Conservation (phyloP, 2,329 filamentous ascomycete species). For the Thelonectria blattea region DNA sequence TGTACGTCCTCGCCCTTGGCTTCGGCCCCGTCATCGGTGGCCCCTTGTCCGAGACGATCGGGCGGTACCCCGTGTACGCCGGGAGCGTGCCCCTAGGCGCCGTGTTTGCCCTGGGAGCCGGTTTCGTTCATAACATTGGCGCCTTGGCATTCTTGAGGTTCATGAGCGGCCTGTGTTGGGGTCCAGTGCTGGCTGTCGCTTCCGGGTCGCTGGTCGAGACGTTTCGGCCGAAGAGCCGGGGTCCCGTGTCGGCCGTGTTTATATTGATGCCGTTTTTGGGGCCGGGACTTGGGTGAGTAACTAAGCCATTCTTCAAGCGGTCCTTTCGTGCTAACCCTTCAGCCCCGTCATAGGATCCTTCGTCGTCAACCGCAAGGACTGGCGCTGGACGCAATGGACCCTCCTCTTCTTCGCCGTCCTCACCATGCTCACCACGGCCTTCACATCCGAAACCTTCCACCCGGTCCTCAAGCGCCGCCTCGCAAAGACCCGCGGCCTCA, state of each 20-base stretch:
- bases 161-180: conserved; percentile 59
- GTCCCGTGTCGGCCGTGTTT: conserved; percentile 51
- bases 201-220: conserved; percentile 58
- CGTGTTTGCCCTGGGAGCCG: conserved; percentile 63
- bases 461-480: conserved; percentile 52
- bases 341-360: conserved; percentile 58
- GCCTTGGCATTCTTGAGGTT: conserved; percentile 61
- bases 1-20: conserved; percentile 66
- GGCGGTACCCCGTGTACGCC: conserved; percentile 60
- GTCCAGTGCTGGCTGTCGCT: conserved; percentile 56
- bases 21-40: conserved; percentile 66
- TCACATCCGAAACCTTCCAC: conserved; percentile 64
- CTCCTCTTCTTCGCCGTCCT: conserved; percentile 53
- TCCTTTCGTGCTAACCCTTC: conserved; percentile 14
- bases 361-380: conserved; percentile 51
- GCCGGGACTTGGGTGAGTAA: conserved; percentile 54
- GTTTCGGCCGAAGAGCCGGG: conserved; percentile 50
- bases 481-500: conserved; percentile 44
- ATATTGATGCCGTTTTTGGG: conserved; percentile 61
- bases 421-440: conserved; percentile 43
- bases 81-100: conserved; percentile 53
- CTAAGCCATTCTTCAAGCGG: background rate
- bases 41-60: conserved; percentile 63
- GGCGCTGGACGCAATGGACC: conserved; percentile 62
- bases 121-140: conserved; percentile 56